Percentiles rank a stretch among this genome's conserved stretches.
phyloP scores from a whole-genome alignment of 148 eudicot species.

The Talinum fruticosum region DNA sequence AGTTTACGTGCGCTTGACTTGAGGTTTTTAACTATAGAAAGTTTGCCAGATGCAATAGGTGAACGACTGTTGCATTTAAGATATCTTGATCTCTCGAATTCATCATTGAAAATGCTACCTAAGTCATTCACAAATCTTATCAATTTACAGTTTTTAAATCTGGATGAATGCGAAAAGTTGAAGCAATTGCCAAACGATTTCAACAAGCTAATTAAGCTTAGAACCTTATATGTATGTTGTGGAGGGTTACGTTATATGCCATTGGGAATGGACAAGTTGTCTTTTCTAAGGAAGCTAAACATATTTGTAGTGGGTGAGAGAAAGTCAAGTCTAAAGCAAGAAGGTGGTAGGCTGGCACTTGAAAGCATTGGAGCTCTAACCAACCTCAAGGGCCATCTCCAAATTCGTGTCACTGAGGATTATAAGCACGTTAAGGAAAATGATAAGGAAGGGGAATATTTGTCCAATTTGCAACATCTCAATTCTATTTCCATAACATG shows the following conservation, averaged over 20 bases:
- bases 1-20: constrained; percentile 13
- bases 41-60: constrained; percentile 16
- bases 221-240: neutral
- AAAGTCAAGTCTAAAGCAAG: no score
- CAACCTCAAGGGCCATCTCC: no score
- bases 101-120: neutral
- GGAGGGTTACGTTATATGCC: neutral
- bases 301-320: neutral
- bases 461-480: no score
- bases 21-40: neutral
- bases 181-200: neutral
- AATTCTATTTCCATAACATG: no score
- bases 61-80: no score
- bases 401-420: no score
- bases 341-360: no score
- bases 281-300: neutral
- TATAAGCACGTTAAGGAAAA: no score
- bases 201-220: neutral
- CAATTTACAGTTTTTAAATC: neutral
- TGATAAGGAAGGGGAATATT: no score
- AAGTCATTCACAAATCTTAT: neutral
- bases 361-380: no score
- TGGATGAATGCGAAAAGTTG: neutral
- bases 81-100: neutral
- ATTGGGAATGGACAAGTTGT: neutral